Conservation (phyloP, 2,329 filamentous ascomycete species). For the Fusarium caatingaense region DNA sequence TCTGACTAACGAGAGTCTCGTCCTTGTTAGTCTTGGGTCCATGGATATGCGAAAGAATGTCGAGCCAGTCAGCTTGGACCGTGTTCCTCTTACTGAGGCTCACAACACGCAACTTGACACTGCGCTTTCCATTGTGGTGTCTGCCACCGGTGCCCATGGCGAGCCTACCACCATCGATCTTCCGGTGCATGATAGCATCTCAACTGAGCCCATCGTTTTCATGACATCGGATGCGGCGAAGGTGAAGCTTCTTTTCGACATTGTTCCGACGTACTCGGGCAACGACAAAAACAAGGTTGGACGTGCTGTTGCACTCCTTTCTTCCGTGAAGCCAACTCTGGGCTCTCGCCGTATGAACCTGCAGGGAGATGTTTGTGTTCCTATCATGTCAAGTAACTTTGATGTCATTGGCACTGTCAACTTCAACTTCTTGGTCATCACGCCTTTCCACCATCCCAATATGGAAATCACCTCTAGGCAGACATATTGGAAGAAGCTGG, state of each 20-base stretch:
- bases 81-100: constrained; percentile 86
- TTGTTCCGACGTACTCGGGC: constrained; percentile 94
- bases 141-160: constrained; percentile 84
- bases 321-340: constrained; percentile 83
- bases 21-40: constrained; percentile 91
- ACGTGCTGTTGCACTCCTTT: constrained; percentile 87
- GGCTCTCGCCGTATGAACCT: constrained; percentile 90
- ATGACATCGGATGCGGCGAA: constrained; percentile 80
- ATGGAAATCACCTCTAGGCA: constrained; percentile 91
- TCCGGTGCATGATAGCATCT: constrained; percentile 92
- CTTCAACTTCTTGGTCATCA: constrained; percentile 97
- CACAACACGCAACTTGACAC: constrained; percentile 95
- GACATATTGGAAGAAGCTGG: constrained; percentile 95
- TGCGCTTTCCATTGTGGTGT: constrained; percentile 89
- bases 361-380: constrained; percentile 91
- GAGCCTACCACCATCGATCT: constrained; percentile 92
- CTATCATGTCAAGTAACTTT: constrained; percentile 84
- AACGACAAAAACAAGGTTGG: constrained; percentile 90
- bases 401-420: constrained; percentile 95
- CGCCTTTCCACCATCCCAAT: constrained; percentile 91
- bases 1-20: constrained; percentile 86
- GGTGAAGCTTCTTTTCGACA: constrained; percentile 92
- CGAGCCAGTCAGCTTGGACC: constrained; percentile 86
- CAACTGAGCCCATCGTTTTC: constrained; percentile 93
- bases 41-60: constrained; percentile 91